Evolutionary conservation across 106 monocot species (phyloP).

Genomic region (Allium sativum): DNA sequence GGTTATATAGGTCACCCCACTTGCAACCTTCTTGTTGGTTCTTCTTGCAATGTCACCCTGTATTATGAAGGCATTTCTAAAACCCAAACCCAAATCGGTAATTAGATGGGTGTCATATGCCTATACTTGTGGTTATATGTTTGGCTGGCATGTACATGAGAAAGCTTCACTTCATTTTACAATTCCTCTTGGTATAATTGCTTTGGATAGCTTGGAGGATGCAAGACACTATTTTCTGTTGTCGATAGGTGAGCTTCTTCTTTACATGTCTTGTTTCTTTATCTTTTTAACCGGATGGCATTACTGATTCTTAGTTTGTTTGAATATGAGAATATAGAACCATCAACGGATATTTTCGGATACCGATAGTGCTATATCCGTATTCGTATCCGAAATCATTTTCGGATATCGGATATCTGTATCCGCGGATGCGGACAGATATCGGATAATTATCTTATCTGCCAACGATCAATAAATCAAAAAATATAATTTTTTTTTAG

Average conservation of each 20-base stretch:
- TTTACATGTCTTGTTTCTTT: neutral
- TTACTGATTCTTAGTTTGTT: no score
- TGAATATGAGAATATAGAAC: no score
- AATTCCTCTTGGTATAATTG: slow-evolving; percentile 73
- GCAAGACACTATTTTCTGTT: slow-evolving; percentile 83
- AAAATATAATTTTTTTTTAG: no score
- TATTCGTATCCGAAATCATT: no score
- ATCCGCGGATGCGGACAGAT: no score
- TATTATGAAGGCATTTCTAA: slow-evolving; percentile 54
- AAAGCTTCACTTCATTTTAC: slow-evolving; percentile 97
- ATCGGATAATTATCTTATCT: no score
- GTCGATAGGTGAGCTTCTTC: slow-evolving; percentile 56
- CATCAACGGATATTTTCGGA: no score
- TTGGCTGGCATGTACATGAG: slow-evolving; percentile 99
- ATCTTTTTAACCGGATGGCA: neutral
- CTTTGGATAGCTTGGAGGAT: slow-evolving; percentile 61
- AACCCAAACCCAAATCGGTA: slow-evolving; percentile 57
- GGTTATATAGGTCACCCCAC: slow-evolving; percentile 56
- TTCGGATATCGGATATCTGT: no score
- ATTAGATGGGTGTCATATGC: slow-evolving; percentile 90
- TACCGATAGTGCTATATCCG: no score
- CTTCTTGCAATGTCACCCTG: slow-evolving; percentile 79
- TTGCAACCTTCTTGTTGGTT: slow-evolving; percentile 62
- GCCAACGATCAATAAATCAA: no score
- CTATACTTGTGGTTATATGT: slow-evolving; percentile 88